Conservation (phyloP, 2,329 filamentous ascomycete genomes). For the Sarocladium brachiariae region DNA sequence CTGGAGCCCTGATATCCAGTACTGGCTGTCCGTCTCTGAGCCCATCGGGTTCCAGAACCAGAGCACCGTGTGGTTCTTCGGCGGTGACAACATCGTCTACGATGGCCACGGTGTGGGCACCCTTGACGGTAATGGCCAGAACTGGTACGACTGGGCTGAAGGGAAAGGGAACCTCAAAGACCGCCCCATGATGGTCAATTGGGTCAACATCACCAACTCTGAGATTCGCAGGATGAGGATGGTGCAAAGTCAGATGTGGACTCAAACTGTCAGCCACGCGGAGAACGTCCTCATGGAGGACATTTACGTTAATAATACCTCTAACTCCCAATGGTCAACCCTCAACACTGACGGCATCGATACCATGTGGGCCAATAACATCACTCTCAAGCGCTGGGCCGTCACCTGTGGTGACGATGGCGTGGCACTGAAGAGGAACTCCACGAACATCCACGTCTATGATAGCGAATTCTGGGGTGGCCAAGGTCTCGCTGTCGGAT, state of each 20-base stretch:
- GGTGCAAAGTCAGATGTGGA: constrained; percentile 55
- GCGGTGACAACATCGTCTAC: constrained; percentile 43
- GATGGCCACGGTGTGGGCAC: constrained; percentile 45
- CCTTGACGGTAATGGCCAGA: constrained; percentile 52
- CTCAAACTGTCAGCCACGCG: constrained; percentile 45
- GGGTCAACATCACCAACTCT: constrained; percentile 37
- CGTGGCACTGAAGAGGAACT: constrained; percentile 49
- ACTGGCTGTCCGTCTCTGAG: constrained; percentile 45
- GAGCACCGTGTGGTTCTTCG: constrained; percentile 46
- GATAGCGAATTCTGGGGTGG: constrained; percentile 43
- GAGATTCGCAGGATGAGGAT: constrained; percentile 41
- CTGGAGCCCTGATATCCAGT: constrained; percentile 39
- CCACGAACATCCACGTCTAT: constrained; percentile 44
- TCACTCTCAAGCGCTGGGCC: constrained; percentile 42
- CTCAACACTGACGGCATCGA: constrained; percentile 39
- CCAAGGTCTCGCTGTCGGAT: constrained; percentile 48
- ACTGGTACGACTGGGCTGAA: constrained; percentile 48
- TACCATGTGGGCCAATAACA: constrained; percentile 45
- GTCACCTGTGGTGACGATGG: constrained; percentile 47
- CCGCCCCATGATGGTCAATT: constrained; percentile 46
- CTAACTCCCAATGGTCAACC: constrained; percentile 22
- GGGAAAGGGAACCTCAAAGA: constrained; percentile 37
- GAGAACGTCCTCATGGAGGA: constrained; percentile 38
- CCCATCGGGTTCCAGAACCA: constrained; percentile 49
- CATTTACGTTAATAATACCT: constrained; percentile 47